A percentile compares a stretch with the other conserved stretches of the same genome.
Conservation (phyloP, 441 rosid genomes). For the Adansonia grandidieri region DNA sequence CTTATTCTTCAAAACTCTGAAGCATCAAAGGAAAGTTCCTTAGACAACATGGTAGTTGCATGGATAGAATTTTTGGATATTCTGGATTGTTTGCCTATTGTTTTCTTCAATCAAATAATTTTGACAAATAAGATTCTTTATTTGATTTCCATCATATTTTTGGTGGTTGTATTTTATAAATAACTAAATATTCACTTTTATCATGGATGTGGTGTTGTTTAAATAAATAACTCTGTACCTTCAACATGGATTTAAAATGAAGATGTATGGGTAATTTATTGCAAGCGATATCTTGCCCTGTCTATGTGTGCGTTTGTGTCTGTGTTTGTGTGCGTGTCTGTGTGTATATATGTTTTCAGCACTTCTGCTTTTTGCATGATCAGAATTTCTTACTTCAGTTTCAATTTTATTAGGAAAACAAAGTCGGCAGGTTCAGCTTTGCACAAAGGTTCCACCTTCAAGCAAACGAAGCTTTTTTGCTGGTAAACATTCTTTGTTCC, state of each 20-base stretch:
- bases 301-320: too few species aligned
- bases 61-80: background rate
- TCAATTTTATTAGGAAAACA: constrained; percentile 59
- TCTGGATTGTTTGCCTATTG: background rate
- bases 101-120: background rate
- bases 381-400: constrained; percentile 18
- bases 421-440: constrained; percentile 75
- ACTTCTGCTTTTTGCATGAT: background rate
- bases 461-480: constrained; percentile 66
- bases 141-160: background rate
- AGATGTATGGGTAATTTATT: background rate
- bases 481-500: constrained; percentile 40
- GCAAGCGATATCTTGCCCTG: too few species aligned
- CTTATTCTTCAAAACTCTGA: constrained; percentile 3
- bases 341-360: background rate
- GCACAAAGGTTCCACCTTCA: constrained; percentile 84
- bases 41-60: background rate
- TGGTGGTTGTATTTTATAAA: background rate
- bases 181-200: background rate
- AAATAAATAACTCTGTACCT: background rate
- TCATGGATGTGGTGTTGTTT: background rate
- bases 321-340: background rate
- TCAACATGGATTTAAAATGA: constrained; percentile 3
- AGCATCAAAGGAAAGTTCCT: background rate
- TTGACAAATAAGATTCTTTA: background rate